A percentile compares a stretch with the other conserved stretches of the same genome.
These are phyloP conservation scores for Lentinus brumalis DNA, from an alignment of 768 basidiomycete species.

Conservation along the genomic window DNA sequence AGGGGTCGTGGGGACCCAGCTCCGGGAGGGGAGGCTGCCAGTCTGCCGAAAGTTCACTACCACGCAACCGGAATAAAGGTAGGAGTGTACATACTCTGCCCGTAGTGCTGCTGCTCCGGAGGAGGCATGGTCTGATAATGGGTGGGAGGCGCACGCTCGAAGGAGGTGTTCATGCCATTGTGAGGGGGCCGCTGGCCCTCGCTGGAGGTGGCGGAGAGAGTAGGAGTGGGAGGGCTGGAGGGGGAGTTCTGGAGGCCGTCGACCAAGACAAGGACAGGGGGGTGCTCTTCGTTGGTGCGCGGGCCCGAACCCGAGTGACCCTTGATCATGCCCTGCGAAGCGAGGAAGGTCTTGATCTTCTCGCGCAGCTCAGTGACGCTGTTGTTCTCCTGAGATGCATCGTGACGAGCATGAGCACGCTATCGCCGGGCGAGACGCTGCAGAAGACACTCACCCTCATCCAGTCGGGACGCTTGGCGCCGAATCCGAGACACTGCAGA, in stretches of 20 bases:
- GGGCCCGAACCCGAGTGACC: conserved; percentile 77
- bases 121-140: conserved; percentile 30
- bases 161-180: conserved; percentile 32
- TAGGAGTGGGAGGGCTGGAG: conserved; percentile 48
- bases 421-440: conserved; percentile 3
- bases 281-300: conserved; percentile 57
- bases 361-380: conserved; percentile 71
- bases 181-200: conserved; percentile 39
- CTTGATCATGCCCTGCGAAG: conserved; percentile 87
- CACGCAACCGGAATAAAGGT: conserved; percentile 16
- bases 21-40: conserved; percentile 32
- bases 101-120: conserved; percentile 25
- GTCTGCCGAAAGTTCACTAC: conserved; percentile 32
- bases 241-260: conserved; percentile 43
- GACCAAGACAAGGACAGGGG: conserved; percentile 54
- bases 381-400: conserved; percentile 56
- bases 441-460: conserved; percentile 58
- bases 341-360: conserved; percentile 78
- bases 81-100: conserved; percentile 32
- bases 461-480: conserved; percentile 85
- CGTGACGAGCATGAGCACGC: conserved; percentile 13
- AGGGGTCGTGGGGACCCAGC: conserved; percentile 27
- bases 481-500: conserved; percentile 85
- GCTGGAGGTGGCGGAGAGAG: conserved; percentile 44
- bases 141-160: conserved; percentile 30